Conservation (phyloP, 345 rosid genomes). For the Lumnitzera littorea region DNA sequence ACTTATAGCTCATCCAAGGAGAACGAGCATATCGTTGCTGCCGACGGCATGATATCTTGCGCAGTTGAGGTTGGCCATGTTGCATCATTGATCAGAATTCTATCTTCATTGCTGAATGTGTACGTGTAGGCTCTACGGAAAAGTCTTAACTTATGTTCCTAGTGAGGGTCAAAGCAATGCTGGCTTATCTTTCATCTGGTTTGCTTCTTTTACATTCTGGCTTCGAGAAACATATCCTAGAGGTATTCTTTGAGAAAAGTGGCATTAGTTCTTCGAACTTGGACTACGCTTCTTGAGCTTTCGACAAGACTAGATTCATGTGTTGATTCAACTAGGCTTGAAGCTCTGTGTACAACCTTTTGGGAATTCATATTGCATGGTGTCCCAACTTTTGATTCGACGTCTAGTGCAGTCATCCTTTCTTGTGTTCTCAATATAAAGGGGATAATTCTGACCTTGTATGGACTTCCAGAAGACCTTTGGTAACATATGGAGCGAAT, state of each 20-base stretch:
- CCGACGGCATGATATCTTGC: constrained; percentile 47
- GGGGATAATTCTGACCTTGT: constrained; percentile 47
- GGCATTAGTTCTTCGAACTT: constrained; percentile 41
- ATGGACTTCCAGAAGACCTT: constrained; percentile 59
- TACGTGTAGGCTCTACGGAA: constrained; percentile 48
- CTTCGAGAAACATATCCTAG: constrained; percentile 55
- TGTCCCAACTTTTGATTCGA: constrained; percentile 55
- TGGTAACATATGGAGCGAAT: constrained; percentile 52
- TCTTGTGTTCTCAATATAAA: constrained; percentile 69
- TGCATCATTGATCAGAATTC: constrained; percentile 37
- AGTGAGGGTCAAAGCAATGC: constrained; percentile 32
- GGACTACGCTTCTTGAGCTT: constrained; percentile 46
- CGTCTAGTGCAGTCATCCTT: constrained; percentile 59
- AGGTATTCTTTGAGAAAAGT: constrained; percentile 57
- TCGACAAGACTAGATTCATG: constrained; percentile 42
- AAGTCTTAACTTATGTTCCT: constrained; percentile 65
- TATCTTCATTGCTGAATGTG: constrained; percentile 55
- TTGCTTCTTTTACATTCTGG: constrained; percentile 72
- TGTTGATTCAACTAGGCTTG: constrained; percentile 55
- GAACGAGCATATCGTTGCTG: constrained; percentile 32
- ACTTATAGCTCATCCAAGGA: constrained; percentile 42
- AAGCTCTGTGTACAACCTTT: constrained; percentile 50
- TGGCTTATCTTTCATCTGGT: constrained; percentile 38
- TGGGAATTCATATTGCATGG: constrained; percentile 89
- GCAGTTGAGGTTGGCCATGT: constrained; percentile 45